Conservation (phyloP, 768 basidiomycete genomes). For the Suillus bovinus region DNA sequence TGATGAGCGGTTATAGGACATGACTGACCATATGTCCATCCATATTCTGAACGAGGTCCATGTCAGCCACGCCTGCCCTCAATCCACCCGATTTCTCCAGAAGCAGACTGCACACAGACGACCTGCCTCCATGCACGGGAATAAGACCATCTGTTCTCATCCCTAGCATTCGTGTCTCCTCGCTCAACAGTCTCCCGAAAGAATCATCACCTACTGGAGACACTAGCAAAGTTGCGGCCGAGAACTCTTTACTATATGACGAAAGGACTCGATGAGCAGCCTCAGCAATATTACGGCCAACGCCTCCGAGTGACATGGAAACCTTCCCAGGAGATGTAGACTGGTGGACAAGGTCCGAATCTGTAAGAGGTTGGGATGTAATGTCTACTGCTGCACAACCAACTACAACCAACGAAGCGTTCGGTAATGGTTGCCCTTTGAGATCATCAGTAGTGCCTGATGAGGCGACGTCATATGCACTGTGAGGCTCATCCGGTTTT, state of each 20-base stretch:
- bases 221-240: slow-evolving; percentile 56
- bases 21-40: slow-evolving; percentile 41
- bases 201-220: slow-evolving; percentile 77
- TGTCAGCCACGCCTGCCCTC: slow-evolving; percentile 89
- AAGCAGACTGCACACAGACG: slow-evolving; percentile 87
- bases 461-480: not conserved
- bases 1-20: not conserved
- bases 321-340: slow-evolving; percentile 85
- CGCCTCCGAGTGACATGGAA: slow-evolving; percentile 77
- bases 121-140: slow-evolving; percentile 41
- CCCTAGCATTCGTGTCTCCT: slow-evolving; percentile 59
- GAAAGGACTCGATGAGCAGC: slow-evolving; percentile 70
- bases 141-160: slow-evolving; percentile 84
- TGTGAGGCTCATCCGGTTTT: not conserved
- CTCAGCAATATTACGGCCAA: slow-evolving; percentile 94
- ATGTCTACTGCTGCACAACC: slow-evolving; percentile 93
- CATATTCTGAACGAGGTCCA: slow-evolving; percentile 65
- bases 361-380: slow-evolving; percentile 52
- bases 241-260: slow-evolving; percentile 23
- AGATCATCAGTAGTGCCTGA: not conserved
- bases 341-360: slow-evolving; percentile 39
- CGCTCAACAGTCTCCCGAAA: slow-evolving; percentile 66
- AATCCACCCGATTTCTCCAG: slow-evolving; percentile 72
- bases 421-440: not conserved
- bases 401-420: slow-evolving; percentile 59